Conservation (phyloP, 1,284 basidiomycete genomes). For the Chiua sp. region DNA sequence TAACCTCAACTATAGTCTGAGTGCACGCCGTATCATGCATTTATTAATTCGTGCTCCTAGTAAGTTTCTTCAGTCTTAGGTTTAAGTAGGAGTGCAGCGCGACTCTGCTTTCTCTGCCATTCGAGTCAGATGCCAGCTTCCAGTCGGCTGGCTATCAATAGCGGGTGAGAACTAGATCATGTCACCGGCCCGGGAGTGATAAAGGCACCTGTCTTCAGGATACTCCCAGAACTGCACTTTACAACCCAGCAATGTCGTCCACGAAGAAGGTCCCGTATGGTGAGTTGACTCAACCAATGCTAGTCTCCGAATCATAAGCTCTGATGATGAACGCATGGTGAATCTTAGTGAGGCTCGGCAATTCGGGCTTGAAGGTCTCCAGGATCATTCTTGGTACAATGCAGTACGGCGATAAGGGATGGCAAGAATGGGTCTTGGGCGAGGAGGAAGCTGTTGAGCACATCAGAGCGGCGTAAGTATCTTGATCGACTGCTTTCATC, state of each 20-base stretch:
- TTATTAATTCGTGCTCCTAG: background rate
- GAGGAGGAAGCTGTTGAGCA: slow-evolving; percentile 64
- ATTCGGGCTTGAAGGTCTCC: slow-evolving; percentile 57
- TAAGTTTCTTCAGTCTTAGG: background rate
- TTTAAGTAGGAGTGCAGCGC: background rate
- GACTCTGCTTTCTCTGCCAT: background rate
- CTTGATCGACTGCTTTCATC: background rate
- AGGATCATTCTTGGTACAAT: slow-evolving; percentile 53
- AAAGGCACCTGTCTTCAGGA: too few species aligned
- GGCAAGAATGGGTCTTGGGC: slow-evolving; percentile 60
- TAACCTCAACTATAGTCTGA: too few species aligned
- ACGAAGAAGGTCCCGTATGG: slow-evolving; percentile 35
- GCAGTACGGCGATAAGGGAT: slow-evolving; percentile 53
- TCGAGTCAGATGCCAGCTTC: slow-evolving; percentile 3
- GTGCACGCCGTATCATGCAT: background rate
- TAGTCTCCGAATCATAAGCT: too few species aligned
- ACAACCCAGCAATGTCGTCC: slow-evolving; percentile 23
- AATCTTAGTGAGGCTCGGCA: slow-evolving; percentile 49
- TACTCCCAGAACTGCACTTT: background rate
- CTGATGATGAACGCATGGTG: background rate
- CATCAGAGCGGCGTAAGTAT: slow-evolving; percentile 56
- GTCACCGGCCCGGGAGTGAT: too few species aligned
- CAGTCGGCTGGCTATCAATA: slow-evolving; percentile 21
- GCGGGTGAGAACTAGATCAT: slow-evolving; percentile 15
- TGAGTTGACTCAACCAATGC: slow-evolving; percentile 16